Evolutionary conservation across 2,329 filamentous ascomycete genomes (phyloP).

Genomic region (Pseudogymnoascus pannorum): DNA sequence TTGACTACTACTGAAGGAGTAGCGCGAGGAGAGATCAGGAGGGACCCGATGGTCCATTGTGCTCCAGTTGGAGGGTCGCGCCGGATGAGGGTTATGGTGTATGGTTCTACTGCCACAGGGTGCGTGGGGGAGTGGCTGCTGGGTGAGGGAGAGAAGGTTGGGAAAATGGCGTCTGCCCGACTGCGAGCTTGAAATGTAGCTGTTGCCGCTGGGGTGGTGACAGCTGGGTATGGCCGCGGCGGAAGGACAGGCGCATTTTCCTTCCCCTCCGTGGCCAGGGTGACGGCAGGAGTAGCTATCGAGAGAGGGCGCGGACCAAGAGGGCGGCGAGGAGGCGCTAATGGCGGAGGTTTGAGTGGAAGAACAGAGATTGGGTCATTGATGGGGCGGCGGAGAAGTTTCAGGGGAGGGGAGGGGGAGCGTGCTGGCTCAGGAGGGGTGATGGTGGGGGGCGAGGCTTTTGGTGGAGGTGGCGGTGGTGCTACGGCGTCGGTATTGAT

Average conservation of each 20-base stretch:
- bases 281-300: not conserved
- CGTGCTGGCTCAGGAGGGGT: not conserved
- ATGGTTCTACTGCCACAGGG: conserved; percentile 9
- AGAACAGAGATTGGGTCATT: not conserved
- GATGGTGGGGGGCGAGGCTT: not conserved
- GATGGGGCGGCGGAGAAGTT: not conserved
- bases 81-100: conserved; percentile 53
- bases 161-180: not conserved
- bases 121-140: not conserved
- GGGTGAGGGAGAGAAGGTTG: not conserved
- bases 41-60: conserved; percentile 65
- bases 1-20: conserved; percentile 24
- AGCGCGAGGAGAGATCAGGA: not conserved
- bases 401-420: not conserved
- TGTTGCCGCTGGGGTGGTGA: not conserved
- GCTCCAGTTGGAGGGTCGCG: conserved; percentile 60
- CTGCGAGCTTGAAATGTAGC: not conserved
- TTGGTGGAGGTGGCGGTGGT: not conserved
- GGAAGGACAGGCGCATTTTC: not conserved
- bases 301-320: conserved; percentile 3
- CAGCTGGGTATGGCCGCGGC: not conserved
- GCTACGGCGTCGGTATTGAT: not conserved
- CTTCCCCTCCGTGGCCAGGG: not conserved
- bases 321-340: not conserved
- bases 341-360: not conserved